Percentiles rank a stretch among this genome's conserved stretches.
These are phyloP conservation scores for Suillus luteus DNA, from an alignment of 768 basidiomycete genomes.

Conservation along the genomic window DNA sequence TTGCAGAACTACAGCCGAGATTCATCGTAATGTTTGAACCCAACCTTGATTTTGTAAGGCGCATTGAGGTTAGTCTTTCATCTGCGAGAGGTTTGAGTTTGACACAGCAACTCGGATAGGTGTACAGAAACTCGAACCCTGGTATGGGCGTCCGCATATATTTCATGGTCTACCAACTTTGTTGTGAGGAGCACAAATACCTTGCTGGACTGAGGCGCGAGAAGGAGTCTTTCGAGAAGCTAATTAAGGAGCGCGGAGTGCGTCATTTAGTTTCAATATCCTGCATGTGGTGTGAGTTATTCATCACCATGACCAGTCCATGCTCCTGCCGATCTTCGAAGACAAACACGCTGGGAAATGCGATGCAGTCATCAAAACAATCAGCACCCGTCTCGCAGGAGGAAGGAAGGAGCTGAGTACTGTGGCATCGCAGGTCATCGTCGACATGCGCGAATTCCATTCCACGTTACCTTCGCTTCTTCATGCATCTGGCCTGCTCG, in stretches of 20 bases:
- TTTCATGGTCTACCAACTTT: constrained; percentile 92
- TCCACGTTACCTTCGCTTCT: constrained; percentile 68
- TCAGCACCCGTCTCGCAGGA: constrained; percentile 85
- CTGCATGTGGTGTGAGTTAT: not conserved
- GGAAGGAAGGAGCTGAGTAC: constrained; percentile 68
- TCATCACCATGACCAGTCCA: constrained; percentile 53
- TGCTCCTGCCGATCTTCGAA: constrained; percentile 84
- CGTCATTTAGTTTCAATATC: constrained; percentile 32
- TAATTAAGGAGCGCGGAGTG: constrained; percentile 92
- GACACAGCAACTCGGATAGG: constrained; percentile 44
- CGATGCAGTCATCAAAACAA: constrained; percentile 74
- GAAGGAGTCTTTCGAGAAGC: constrained; percentile 89
- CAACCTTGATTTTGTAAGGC: constrained; percentile 86
- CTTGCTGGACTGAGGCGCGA: constrained; percentile 85
- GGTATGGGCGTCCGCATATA: constrained; percentile 87
- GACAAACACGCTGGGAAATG: constrained; percentile 47
- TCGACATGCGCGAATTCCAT: constrained; percentile 96
- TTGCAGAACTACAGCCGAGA: constrained; percentile 84
- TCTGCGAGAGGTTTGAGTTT: not conserved
- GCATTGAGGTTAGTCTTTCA: constrained; percentile 71
- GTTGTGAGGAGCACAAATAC: constrained; percentile 95
- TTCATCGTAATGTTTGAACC: constrained; percentile 98
- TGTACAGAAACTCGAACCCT: constrained; percentile 83
- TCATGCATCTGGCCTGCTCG: no score
- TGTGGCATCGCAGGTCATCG: constrained; percentile 85